Evolutionary conservation across 2,329 filamentous ascomycete species (phyloP).

Genomic region (Chalaropsis ovoidea): DNA sequence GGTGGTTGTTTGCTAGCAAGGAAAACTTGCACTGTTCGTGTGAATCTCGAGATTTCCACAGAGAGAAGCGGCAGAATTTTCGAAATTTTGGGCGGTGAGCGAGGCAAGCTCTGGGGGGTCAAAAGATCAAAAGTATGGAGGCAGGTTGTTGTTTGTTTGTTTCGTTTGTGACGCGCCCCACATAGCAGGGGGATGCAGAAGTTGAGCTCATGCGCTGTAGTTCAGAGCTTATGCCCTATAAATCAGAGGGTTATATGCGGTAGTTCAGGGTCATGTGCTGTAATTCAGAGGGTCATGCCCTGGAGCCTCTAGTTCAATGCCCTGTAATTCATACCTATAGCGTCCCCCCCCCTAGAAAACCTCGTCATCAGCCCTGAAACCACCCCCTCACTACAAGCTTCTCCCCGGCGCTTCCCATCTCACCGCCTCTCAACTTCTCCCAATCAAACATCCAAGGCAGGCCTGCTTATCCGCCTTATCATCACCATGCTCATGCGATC

Average conservation of each 20-base stretch:
- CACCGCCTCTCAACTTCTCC: too few species aligned
- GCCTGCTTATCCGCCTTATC: neutral
- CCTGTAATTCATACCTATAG: neutral
- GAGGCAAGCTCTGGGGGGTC: neutral
- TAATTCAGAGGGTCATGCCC: too few species aligned
- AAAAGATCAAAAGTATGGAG: slow-evolving; percentile 5
- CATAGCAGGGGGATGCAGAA: neutral
- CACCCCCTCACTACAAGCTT: too few species aligned
- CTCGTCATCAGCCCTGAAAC: neutral
- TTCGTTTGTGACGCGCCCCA: neutral
- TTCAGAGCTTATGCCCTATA: too few species aligned
- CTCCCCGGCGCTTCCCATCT: too few species aligned
- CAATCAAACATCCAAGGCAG: too few species aligned
- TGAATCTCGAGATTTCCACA: neutral
- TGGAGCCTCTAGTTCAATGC: too few species aligned
- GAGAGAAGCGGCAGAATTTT: slow-evolving; percentile 32
- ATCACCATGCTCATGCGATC: slow-evolving; percentile 16
- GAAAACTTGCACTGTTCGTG: neutral
- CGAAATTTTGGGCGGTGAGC: slow-evolving; percentile 35
- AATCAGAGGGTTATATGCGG: too few species aligned
- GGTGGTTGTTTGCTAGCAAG: neutral
- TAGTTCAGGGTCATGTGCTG: too few species aligned
- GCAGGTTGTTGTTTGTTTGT: neutral
- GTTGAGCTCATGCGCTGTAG: too few species aligned
- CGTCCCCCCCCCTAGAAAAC: neutral